Evolutionary conservation across 139 green algal species (phyloP).

Genomic region (Haematococcus sp.): DNA sequence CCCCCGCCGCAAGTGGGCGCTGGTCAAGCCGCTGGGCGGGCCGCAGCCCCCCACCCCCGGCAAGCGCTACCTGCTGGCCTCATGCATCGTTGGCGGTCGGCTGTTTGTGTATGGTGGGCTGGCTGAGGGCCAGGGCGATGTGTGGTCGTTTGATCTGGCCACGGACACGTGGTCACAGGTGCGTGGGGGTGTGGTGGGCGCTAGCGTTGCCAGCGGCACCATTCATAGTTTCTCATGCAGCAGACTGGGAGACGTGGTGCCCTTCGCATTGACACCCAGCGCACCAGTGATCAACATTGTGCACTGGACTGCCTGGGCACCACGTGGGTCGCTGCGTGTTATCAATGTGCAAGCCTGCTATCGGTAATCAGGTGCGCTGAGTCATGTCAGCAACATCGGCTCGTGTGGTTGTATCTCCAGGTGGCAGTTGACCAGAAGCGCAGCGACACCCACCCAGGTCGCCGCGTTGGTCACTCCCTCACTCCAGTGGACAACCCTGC

Average conservation of each 20-base stretch:
- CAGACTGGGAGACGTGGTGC: no score
- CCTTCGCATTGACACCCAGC: no score
- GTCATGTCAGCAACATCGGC: no score
- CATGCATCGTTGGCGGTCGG: not conserved
- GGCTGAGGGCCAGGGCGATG: constrained; percentile 26
- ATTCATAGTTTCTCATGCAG: no score
- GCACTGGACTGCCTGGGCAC: no score
- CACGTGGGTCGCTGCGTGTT: no score
- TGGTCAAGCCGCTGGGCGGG: not conserved
- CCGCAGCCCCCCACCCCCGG: constrained; percentile 9
- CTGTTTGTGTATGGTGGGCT: constrained; percentile 34
- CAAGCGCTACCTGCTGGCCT: constrained; percentile 24
- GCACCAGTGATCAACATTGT: no score
- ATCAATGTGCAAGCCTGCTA: no score
- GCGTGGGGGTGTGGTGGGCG: not conserved
- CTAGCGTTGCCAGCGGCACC: no score
- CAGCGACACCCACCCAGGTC: not conserved
- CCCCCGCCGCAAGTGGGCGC: not conserved
- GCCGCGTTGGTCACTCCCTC: not conserved
- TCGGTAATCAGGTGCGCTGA: no score
- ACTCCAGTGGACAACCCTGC: not conserved
- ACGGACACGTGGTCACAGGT: constrained; percentile 13
- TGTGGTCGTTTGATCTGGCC: constrained; percentile 21
- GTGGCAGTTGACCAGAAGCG: not conserved
- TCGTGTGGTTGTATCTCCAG: not conserved